These are phyloP conservation scores for Gleditsia sinensis DNA, from an alignment of 306 rosid species.

Conservation along the genomic window DNA sequence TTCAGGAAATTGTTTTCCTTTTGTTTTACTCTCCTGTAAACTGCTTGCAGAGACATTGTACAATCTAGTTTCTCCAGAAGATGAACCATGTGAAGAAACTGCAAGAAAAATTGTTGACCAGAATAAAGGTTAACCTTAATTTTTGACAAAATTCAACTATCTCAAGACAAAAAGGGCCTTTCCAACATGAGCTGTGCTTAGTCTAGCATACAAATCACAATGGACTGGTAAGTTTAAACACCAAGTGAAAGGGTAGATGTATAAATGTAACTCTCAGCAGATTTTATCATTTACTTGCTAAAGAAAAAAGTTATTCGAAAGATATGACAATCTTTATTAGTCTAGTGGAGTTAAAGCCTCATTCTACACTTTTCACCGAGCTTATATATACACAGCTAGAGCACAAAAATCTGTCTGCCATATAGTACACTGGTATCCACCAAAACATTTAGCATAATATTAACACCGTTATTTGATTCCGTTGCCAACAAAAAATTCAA, in stretches of 20 bases:
- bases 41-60: conserved; percentile 31
- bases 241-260: conserved; percentile 15
- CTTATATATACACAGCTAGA: conserved; percentile 10
- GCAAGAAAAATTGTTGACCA: conserved; percentile 29
- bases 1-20: conserved; percentile 34
- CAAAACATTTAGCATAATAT: not conserved
- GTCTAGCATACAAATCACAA: conserved; percentile 1
- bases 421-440: not conserved
- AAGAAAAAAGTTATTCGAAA: not conserved
- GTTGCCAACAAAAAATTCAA: not conserved
- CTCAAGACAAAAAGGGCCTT: not conserved
- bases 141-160: not conserved
- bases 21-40: conserved; percentile 39
- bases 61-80: conserved; percentile 50
- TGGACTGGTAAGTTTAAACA: not conserved
- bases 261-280: not conserved
- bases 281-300: not conserved
- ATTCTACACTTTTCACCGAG: not conserved
- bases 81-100: conserved; percentile 46
- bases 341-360: not conserved
- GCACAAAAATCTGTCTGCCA: conserved; percentile 1
- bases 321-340: not conserved
- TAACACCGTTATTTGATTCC: conserved; percentile 9
- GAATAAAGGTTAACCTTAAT: conserved; percentile 16
- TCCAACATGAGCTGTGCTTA: not conserved